Evolutionary conservation across 352 stramenopile genomes (phyloP), one percentile per base, ranked within the genome.

Genomic region (Phytopythium chamaehyphon): DNA sequence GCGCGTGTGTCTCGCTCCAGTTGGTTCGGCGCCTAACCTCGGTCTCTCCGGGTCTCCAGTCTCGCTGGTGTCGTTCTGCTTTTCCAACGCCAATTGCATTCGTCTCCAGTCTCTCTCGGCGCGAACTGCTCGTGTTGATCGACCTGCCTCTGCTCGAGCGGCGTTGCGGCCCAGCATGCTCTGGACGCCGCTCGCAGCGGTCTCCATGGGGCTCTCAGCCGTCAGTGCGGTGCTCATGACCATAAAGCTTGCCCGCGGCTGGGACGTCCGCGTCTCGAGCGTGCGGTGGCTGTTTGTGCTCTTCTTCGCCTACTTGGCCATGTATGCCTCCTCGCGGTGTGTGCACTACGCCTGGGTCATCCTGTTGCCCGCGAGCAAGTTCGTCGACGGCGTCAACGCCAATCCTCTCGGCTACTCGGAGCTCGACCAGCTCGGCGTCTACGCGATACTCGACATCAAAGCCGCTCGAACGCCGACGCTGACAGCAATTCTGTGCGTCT

Each of bases 281-380:
- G 68, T 86, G 40, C 69, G 74, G 6, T 86, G 75, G 75, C 47
- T 86, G 6, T 86, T 86, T 37, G 57, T 76, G 23, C 59, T 64
- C 14, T 78, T 86, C 40, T 83, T 86, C 62, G 31, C 69, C 40
- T 81, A 72, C 37, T 43, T 82, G n/a, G 71, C 52, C 43, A n/a
- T 76, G 5, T 75, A 72, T 48, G 76, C 66, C 12, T 21, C 58
- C 10, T 38, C 57, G 22, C 64, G 71, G 14, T 46, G 57, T 9
- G 61, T 59, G 35, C 76, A 74, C 24, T 80, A 71, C 37, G 6
- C 77, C 0, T 86, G 72, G 69, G 62, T 77, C 1, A 42, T 68
- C 6, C 59, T 66, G 64, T 60, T 73, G 15, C 66, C 68, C 18
- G 54, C 28, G 22, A 43, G 53, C 3, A 56, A 69, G 31, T 66